Percentiles rank a stretch among this genome's conserved stretches.
Evolutionary conservation across 441 rosid genomes (phyloP).

Genomic region (Pelargonium australe): DNA sequence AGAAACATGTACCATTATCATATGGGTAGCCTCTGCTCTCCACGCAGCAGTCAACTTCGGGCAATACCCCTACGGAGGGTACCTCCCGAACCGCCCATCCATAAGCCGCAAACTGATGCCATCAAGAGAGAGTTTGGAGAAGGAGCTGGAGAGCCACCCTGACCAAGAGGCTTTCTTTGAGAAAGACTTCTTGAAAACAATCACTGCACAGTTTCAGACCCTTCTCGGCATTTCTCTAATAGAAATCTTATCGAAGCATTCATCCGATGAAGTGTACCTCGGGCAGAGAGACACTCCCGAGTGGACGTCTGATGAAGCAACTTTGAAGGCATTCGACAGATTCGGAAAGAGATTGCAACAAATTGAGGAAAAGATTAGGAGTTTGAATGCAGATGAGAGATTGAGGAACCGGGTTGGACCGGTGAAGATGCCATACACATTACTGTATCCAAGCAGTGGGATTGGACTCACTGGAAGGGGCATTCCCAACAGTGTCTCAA

Average conservation of each 20-base stretch:
- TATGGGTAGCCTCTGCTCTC: constrained; percentile 59
- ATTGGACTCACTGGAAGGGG: constrained; percentile 41
- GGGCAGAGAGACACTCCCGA: constrained; percentile 37
- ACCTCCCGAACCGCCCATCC: constrained; percentile 52
- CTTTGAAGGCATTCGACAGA: constrained; percentile 29
- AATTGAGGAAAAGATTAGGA: constrained; percentile 31
- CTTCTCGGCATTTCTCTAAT: constrained; percentile 39
- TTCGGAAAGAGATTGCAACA: constrained; percentile 35
- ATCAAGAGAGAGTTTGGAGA: constrained; percentile 42
- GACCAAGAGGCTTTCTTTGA: constrained; percentile 19
- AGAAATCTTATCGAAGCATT: constrained; percentile 46
- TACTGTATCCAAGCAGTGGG: constrained; percentile 35
- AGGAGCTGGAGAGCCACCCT: constrained; percentile 40
- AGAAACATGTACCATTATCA: constrained; percentile 42
- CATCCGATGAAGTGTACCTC: constrained; percentile 45
- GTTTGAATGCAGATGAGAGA: constrained; percentile 36
- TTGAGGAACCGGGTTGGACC: constrained; percentile 49
- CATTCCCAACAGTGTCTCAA: constrained; percentile 53
- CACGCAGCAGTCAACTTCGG: constrained; percentile 63
- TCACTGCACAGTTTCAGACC: constrained; percentile 43
- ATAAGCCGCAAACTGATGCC: constrained; percentile 45
- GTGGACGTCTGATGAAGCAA: constrained; percentile 43
- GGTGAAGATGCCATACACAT: constrained; percentile 41
- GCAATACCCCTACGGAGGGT: constrained; percentile 51
- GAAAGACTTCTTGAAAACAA: constrained; percentile 38